Evolutionary conservation across 768 basidiomycete species (phyloP).

Genomic region (Clitopilus hobsonii): DNA sequence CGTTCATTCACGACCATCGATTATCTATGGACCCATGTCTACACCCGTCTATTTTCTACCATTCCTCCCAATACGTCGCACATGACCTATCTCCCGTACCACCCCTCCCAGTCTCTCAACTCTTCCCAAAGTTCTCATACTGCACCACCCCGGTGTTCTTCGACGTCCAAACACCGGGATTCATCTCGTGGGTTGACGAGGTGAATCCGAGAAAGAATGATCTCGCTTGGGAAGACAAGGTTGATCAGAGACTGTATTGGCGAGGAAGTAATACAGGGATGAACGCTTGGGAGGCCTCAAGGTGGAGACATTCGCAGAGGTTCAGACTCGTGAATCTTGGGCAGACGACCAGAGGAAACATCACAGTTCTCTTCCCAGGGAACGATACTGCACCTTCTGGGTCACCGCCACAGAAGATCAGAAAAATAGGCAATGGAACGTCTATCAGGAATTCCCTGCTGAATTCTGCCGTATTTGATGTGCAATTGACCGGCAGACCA

Average conservation of each 20-base stretch:
- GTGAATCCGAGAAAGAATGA: constrained; percentile 33
- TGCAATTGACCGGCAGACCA: constrained; percentile 44
- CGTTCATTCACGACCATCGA: constrained; percentile 41
- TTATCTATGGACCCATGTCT: constrained; percentile 38
- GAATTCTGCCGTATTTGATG: constrained; percentile 49
- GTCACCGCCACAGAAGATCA: no score
- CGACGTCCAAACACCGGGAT: constrained; percentile 39
- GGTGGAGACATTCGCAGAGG: constrained; percentile 46
- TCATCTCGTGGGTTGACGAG: constrained; percentile 34
- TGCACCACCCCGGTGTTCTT: constrained; percentile 26
- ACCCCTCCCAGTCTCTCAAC: constrained; percentile 20
- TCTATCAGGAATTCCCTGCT: constrained; percentile 26
- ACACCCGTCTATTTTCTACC: constrained; percentile 30
- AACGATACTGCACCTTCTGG: constrained; percentile 4
- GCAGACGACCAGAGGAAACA: constrained; percentile 22
- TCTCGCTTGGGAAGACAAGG: constrained; percentile 58
- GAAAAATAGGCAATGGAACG: constrained; percentile 29
- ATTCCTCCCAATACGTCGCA: constrained; percentile 41
- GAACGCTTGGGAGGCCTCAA: constrained; percentile 22
- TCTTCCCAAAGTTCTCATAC: constrained; percentile 40
- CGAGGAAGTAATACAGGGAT: constrained; percentile 70
- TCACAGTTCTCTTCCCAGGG: constrained; percentile 27
- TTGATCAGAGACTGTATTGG: constrained; percentile 57
- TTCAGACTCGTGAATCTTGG: constrained; percentile 32
- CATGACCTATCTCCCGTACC: constrained; percentile 27